Percentiles rank a stretch among this genome's conserved stretches.
These are phyloP conservation scores for Penicillium frequentans DNA, from an alignment of 2,329 filamentous ascomycete genomes.

Conservation along the genomic window DNA sequence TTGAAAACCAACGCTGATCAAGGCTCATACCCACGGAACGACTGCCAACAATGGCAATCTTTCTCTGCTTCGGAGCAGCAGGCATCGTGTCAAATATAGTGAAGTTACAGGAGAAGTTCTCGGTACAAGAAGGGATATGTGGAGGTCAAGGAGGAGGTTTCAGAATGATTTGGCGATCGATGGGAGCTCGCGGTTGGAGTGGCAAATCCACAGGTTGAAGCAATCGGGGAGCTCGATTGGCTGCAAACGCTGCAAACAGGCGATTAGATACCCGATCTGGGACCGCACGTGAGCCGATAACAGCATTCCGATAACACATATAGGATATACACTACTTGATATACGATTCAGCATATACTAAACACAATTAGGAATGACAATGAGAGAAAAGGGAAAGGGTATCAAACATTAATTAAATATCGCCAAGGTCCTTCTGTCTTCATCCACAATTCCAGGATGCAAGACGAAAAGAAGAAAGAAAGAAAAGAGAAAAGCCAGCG, in stretches of 20 bases:
- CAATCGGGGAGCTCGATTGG: conserved; percentile 17
- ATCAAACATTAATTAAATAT: background rate
- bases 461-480: background rate
- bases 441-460: background rate
- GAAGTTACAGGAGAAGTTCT: background rate
- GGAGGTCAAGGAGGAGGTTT: background rate
- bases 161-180: background rate
- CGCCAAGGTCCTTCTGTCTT: background rate
- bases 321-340: background rate
- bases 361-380: background rate
- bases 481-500: background rate
- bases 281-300: background rate
- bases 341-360: background rate
- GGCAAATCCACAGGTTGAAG: conserved; percentile 24
- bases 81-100: conserved; percentile 53
- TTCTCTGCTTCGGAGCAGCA: conserved; percentile 78
- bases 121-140: background rate
- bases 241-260: conserved; percentile 27
- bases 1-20: background rate
- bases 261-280: conserved; percentile 9
- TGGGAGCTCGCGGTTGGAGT: conserved; percentile 12
- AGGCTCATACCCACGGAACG: conserved; percentile 73
- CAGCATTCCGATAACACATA: too few relatives aligned
- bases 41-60: conserved; percentile 94
- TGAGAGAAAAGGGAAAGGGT: background rate